Evolutionary conservation across 1,139 yeast genomes (phyloP), one percentile per base, ranked within the genome.

Genomic region (Meyerozyma carpophila): DNA sequence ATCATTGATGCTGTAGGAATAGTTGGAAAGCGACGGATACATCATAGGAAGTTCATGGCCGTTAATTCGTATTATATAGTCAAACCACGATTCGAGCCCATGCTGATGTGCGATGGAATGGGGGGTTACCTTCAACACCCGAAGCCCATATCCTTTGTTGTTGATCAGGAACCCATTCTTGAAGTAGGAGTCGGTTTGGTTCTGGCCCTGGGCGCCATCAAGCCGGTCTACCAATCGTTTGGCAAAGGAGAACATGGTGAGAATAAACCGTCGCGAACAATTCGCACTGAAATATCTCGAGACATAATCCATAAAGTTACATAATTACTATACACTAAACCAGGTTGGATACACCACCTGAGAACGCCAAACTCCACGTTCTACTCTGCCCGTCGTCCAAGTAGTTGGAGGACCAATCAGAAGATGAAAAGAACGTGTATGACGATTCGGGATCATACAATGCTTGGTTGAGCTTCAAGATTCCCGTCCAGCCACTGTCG

Each of bases 361-460:
- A 52, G 57, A 79, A 89, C 0, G 96, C 86, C 52, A 90, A 68
- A 42, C 90, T 79, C 97, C 98, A 91, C 0, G 97, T 86, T 55
- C 82, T 68, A 51, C 95, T 84, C 70, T 89, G 95, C 3, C 98
- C 98, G 46, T 81, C 81, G 58, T 93, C 98, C 48, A 93, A 75
- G 66, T 77, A 81, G 16, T 62, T 59, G n/a, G 55, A 50, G 39
- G 67, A 58, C 65, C 82, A 88, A 41, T 58, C 54, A 8, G 68
- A 54, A 18, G 75, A 63, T 6, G 82, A 65, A 64, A 93, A 93
- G 66, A 84, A 91, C 1, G 69, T 57, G 65, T 82, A 90, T 0
- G 96, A 75, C 0, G 75, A 46, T 40, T 58, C 49, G 0, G 98
- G 87, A 59, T 91, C 89, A 52, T 66, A 75, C 38, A 91, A 66